phyloP scores from a whole-genome alignment of 345 rosid genomes.

The Pugionium cornutum region DNA sequence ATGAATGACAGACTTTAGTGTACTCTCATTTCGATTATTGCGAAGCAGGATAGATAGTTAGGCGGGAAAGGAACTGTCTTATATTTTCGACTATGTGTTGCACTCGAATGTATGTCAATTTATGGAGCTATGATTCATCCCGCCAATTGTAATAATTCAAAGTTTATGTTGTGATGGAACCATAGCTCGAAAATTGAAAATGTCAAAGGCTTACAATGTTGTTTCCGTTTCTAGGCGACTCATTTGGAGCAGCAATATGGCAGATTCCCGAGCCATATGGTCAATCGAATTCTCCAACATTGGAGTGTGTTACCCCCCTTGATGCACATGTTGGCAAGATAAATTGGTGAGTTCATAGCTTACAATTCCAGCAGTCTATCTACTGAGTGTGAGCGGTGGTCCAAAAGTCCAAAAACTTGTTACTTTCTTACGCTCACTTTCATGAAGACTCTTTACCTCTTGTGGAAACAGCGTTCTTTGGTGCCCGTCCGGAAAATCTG shows the following conservation, averaged over 20 bases:
- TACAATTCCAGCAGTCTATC: background rate
- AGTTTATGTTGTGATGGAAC: background rate
- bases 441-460: background rate
- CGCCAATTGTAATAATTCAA: background rate
- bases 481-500: conserved; percentile 92
- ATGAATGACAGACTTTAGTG: too few relatives aligned
- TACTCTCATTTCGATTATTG: too few relatives aligned
- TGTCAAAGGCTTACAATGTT: conserved; percentile 16
- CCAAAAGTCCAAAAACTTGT: background rate
- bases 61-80: conserved; percentile 4
- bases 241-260: conserved; percentile 91
- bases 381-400: background rate
- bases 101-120: background rate
- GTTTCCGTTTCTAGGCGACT: conserved; percentile 55
- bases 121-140: conserved; percentile 9
- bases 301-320: conserved; percentile 78
- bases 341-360: conserved; percentile 62
- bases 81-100: background rate
- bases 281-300: conserved; percentile 72
- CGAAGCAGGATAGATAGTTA: background rate
- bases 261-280: conserved; percentile 96
- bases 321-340: conserved; percentile 80
- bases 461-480: conserved; percentile 58
- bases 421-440: background rate
- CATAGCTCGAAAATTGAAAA: conserved; percentile 4